These are phyloP conservation scores for Lasiodiplodia citricola DNA, from an alignment of 2,329 filamentous ascomycete genomes.

Conservation along the genomic window DNA sequence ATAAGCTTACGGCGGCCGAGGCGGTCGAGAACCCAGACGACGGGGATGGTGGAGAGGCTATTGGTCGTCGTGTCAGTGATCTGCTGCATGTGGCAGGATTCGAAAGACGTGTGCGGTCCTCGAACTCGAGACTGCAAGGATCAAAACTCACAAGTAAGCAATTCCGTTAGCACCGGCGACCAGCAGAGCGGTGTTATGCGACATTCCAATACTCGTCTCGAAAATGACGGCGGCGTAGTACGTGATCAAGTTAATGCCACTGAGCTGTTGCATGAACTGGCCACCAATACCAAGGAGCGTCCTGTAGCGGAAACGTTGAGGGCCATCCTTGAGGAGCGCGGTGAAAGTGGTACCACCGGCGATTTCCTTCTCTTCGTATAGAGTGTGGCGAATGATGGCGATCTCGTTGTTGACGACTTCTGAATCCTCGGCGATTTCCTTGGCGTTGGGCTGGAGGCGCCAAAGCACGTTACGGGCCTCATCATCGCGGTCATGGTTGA, in stretches of 20 bases:
- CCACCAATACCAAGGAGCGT: conserved; percentile 49
- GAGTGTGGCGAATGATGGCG: conserved; percentile 47
- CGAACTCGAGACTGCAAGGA: conserved; percentile 26
- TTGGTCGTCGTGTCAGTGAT: not conserved
- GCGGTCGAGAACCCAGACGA: conserved; percentile 45
- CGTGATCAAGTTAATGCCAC: not conserved
- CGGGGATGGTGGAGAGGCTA: conserved; percentile 40
- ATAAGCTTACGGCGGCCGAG: conserved; percentile 38
- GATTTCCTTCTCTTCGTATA: conserved; percentile 50
- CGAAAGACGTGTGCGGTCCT: no score
- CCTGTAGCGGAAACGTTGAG: conserved; percentile 49
- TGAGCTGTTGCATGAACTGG: conserved; percentile 54
- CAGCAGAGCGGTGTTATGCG: conserved; percentile 43
- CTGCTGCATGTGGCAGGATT: conserved; percentile 26
- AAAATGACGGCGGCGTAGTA: conserved; percentile 55
- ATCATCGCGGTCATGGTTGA: conserved; percentile 57
- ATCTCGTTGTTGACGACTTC: conserved; percentile 35
- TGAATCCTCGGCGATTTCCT: conserved; percentile 33
- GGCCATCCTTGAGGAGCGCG: conserved; percentile 49
- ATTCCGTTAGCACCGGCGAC: conserved; percentile 50
- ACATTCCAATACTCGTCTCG: conserved; percentile 51
- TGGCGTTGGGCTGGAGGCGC: conserved; percentile 36
- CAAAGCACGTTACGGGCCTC: conserved; percentile 55
- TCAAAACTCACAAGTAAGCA: conserved; percentile 41
- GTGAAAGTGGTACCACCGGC: conserved; percentile 41